These are phyloP conservation scores for Podospora tetraspora DNA, from an alignment of 495 filamentous ascomycete species.

Conservation along the genomic window DNA sequence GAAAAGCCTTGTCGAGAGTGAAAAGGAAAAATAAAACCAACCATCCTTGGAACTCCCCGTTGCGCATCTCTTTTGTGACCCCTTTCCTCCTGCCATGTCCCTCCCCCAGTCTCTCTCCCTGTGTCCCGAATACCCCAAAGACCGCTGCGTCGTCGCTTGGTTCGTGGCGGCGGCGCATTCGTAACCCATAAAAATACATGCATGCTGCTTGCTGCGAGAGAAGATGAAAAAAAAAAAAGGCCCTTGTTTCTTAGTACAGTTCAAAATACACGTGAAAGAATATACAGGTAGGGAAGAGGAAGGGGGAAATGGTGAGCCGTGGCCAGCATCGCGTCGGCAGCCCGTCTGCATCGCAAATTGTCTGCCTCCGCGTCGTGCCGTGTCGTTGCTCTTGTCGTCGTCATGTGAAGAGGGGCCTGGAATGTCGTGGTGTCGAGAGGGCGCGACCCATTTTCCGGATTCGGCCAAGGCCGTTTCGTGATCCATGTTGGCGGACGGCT, in stretches of 20 bases:
- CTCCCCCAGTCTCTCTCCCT: background rate
- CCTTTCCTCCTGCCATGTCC: background rate
- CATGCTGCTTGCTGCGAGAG: conserved; percentile 1
- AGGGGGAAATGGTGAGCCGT: conserved; percentile 1
- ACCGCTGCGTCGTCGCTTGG: background rate
- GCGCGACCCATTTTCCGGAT: background rate
- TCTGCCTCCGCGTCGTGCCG: background rate
- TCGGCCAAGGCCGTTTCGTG: background rate
- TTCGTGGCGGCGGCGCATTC: conserved; percentile 8
- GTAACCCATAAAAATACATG: conserved; percentile 11
- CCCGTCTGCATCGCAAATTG: background rate
- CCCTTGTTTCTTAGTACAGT: conserved; percentile 9
- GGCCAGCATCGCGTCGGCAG: background rate
- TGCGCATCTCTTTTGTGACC: background rate
- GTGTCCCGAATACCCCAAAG: background rate
- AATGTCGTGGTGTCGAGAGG: background rate
- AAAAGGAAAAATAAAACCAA: background rate
- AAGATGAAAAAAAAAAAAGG: background rate
- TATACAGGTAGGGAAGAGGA: conserved; percentile 3
- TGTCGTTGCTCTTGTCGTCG: background rate
- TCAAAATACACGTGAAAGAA: conserved; percentile 9
- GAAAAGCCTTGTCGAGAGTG: background rate
- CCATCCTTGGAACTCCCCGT: background rate
- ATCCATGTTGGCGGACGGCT: background rate
- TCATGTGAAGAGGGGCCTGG: background rate